Conservation (phyloP, 2,329 filamentous ascomycete species). For the Cercospora zeae-maydis region DNA sequence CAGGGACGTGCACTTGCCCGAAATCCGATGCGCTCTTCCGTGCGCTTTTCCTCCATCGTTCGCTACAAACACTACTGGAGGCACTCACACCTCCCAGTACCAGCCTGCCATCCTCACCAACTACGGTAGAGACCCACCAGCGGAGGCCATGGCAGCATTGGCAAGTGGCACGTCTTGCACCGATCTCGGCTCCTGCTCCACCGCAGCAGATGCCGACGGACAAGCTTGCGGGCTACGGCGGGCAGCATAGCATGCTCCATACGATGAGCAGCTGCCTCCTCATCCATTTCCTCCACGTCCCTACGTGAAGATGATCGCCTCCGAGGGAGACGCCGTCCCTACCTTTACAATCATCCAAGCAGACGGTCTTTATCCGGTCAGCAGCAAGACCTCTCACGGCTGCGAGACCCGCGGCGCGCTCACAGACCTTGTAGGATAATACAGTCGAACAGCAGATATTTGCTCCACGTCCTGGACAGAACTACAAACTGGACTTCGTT, state of each 20-base stretch:
- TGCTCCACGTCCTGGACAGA: slow-evolving; percentile 24
- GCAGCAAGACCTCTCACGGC: background rate
- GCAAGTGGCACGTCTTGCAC: background rate
- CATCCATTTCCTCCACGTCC: background rate
- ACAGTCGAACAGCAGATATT: slow-evolving; percentile 31
- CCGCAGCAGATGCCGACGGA: slow-evolving; percentile 1
- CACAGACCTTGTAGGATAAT: slow-evolving; percentile 23
- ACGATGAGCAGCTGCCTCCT: background rate
- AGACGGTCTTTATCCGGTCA: slow-evolving; percentile 30
- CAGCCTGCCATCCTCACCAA: background rate
- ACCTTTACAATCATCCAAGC: slow-evolving; percentile 34
- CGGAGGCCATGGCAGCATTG: background rate
- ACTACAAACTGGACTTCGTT: slow-evolving; percentile 30
- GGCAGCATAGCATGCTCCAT: slow-evolving; percentile 5
- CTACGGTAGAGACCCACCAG: background rate
- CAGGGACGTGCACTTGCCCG: background rate
- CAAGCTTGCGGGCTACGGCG: background rate
- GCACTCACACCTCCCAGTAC: background rate
- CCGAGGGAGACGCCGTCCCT: slow-evolving; percentile 16
- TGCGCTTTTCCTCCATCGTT: background rate
- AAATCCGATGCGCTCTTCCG: background rate
- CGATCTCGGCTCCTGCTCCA: background rate
- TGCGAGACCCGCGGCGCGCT: background rate
- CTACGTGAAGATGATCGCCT: background rate
- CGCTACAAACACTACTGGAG: background rate